Evolutionary conservation across 495 filamentous ascomycete genomes (phyloP).

Genomic region (Podospora comata): DNA sequence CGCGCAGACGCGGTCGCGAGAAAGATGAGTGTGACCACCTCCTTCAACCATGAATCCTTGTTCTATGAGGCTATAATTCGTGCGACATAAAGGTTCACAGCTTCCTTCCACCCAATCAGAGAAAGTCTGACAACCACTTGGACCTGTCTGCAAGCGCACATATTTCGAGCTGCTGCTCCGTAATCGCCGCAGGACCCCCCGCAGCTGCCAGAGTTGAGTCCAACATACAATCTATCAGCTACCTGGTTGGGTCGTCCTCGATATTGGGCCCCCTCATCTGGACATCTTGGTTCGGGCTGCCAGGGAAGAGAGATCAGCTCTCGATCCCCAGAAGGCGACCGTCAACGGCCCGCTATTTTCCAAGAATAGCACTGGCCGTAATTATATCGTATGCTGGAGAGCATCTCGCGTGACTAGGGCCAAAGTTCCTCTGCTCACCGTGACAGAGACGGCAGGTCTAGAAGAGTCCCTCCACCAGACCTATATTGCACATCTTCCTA

Average conservation of each 20-base stretch:
- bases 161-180: conserved; percentile 10
- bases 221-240: not conserved
- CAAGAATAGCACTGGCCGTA: conserved; percentile 20
- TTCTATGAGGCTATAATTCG: conserved; percentile 25
- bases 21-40: conserved; percentile 16
- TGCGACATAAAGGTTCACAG: conserved; percentile 19
- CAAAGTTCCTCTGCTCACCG: conserved; percentile 1
- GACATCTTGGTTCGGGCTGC: conserved; percentile 11
- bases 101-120: conserved; percentile 16
- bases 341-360: conserved; percentile 10
- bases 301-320: conserved; percentile 2
- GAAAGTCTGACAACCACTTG: not conserved
- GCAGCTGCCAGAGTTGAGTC: not conserved
- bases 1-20: not conserved
- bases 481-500: not conserved
- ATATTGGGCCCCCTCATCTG: conserved; percentile 7
- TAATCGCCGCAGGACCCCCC: conserved; percentile 8
- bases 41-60: conserved; percentile 25
- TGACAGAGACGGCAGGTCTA: conserved; percentile 10
- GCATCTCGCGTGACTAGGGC: conserved; percentile 7
- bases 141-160: conserved; percentile 8
- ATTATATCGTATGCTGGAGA: not conserved
- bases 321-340: not conserved
- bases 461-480: conserved; percentile 9
- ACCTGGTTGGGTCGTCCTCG: not conserved